These are phyloP conservation scores for Stylosanthes scabra DNA, from an alignment of 331 rosid species.

Conservation along the genomic window DNA sequence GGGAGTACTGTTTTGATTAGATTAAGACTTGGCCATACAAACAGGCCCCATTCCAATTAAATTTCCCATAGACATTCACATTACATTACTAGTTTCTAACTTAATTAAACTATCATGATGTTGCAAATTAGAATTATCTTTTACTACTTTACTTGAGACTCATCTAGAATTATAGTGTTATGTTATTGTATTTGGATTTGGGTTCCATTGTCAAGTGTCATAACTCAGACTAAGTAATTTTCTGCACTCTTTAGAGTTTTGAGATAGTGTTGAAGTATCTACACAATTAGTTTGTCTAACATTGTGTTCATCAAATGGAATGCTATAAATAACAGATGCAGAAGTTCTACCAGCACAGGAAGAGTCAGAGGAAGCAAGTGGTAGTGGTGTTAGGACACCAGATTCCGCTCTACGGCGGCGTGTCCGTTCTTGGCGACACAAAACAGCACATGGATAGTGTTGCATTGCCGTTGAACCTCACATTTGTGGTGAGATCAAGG, in stretches of 20 bases:
- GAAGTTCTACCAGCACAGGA: conserved; percentile 65
- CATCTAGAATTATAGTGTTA: too few species aligned
- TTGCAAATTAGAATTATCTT: too few species aligned
- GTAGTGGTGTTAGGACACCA: conserved; percentile 71
- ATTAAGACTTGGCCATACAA: not conserved
- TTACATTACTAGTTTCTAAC: too few species aligned
- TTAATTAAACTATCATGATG: too few species aligned
- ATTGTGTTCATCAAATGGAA: not conserved
- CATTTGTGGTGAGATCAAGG: conserved; percentile 80
- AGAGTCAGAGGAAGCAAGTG: conserved; percentile 49
- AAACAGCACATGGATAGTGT: conserved; percentile 42
- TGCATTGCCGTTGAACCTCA: conserved; percentile 70
- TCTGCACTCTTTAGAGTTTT: too few species aligned
- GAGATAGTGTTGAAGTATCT: too few species aligned
- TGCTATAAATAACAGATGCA: conserved; percentile 49
- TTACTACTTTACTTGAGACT: too few species aligned
- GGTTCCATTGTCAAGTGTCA: too few species aligned
- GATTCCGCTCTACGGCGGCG: conserved; percentile 83
- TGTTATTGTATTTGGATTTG: too few species aligned
- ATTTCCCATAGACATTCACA: not conserved
- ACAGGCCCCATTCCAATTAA: not conserved
- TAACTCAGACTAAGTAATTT: too few species aligned
- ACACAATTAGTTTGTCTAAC: too few species aligned
- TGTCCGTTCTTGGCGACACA: conserved; percentile 48
- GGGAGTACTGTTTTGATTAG: too few species aligned